Evolutionary conservation across 257 asterid genomes (phyloP), one percentile per base, ranked within the genome.

Genomic region (Fraxinus cuspidata): DNA sequence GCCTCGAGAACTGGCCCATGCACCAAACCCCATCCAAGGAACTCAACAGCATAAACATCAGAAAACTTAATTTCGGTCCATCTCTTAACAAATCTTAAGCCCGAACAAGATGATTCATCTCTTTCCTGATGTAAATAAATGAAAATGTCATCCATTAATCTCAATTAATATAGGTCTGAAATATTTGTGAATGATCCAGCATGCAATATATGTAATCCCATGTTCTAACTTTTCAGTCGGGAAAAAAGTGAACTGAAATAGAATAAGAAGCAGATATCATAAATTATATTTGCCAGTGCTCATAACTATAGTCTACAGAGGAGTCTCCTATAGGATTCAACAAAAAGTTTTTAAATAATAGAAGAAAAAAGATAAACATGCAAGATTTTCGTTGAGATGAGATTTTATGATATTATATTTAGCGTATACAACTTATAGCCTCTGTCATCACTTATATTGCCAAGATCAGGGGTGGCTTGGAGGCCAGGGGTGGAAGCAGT

Each of bases 21-120:
- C 31, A 86, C 71, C 81, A 85, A 74, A 73, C 99, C 96, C 87
- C 89, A 84, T 70, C 53, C 91, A 69, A 86, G 81, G 83, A 87
- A 84, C 83, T 92, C 91, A 79, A 85, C 91, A 73, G 94, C 93
- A 83, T 85, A 96, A 70, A 92, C 82, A 79, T 90, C 97, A 44
- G 92, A 86, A 83, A 92, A 87, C 49, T 82, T 79, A 78, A 88
- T 85, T 77, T 81, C 84, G 66, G 74, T 65, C 73, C 85, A 90
- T 32, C 79, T 79, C 76, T 78, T 76, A 74, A 74, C 77, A 38
- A 78, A 73, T 77, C 86, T 86, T 76, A 76, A 72, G 71, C 94
- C 83, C 71, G 87, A 85, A 83, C 98, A 92, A 77, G 88, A 84
- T 31, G 78, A 65, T 76, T 83, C 88, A 77, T 88, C 92, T 83